A percentile compares a stretch with the other conserved stretches of the same genome.
phyloP scores from a whole-genome alignment of 139 green algal species.

The Chlorella sp. region DNA sequence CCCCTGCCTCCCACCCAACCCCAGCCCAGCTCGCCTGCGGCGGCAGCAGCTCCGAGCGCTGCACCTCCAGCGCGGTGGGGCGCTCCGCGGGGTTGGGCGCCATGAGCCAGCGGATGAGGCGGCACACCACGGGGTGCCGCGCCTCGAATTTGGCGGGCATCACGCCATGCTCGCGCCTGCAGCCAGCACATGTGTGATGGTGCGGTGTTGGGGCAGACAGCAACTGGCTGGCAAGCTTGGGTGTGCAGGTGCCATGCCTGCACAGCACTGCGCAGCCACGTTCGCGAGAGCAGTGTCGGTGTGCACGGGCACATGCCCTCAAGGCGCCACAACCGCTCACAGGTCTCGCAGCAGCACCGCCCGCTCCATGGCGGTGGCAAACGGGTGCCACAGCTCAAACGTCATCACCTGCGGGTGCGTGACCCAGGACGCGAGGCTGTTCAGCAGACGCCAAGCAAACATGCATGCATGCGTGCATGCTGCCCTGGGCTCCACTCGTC shows the following conservation, averaged over 20 bases:
- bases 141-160: constrained; percentile 73
- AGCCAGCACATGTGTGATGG: too few relatives aligned
- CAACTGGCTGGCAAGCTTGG: too few relatives aligned
- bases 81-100: constrained; percentile 72
- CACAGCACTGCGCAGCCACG: too few relatives aligned
- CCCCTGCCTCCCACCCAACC: neutral
- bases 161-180: constrained; percentile 51
- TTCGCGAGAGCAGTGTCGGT: too few relatives aligned
- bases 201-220: too few relatives aligned
- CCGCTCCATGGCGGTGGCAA: constrained; percentile 87
- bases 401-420: constrained; percentile 72
- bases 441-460: too few relatives aligned
- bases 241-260: too few relatives aligned
- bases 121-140: constrained; percentile 56
- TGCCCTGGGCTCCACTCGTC: too few relatives aligned
- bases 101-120: constrained; percentile 77
- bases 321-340: too few relatives aligned
- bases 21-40: constrained; percentile 11
- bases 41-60: constrained; percentile 81
- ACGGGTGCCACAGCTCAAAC: constrained; percentile 93
- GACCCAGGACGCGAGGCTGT: too few relatives aligned
- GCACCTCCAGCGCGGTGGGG: constrained; percentile 77
- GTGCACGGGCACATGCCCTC: too few relatives aligned
- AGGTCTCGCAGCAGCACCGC: constrained; percentile 76
- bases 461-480: too few relatives aligned